These are phyloP conservation scores for Verbena officinalis DNA, from an alignment of 257 asterid species.

Conservation along the genomic window DNA sequence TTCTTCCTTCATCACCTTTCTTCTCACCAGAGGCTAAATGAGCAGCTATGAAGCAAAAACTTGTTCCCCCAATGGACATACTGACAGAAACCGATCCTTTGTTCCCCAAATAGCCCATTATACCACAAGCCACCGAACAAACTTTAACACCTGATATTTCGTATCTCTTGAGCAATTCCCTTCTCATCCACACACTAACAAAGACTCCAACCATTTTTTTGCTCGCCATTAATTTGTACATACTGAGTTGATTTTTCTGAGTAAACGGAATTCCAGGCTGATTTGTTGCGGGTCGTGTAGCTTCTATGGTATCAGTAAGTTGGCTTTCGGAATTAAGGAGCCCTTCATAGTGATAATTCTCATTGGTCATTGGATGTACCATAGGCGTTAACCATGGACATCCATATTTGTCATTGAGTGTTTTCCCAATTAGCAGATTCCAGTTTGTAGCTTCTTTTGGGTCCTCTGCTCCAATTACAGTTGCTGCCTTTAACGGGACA, in stretches of 20 bases:
- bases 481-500: conserved; percentile 73
- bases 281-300: conserved; percentile 27
- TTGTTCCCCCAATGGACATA: conserved; percentile 72
- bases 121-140: conserved; percentile 89
- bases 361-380: conserved; percentile 63
- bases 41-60: conserved; percentile 88
- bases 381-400: conserved; percentile 77
- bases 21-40: conserved; percentile 97
- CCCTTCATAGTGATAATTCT: conserved; percentile 36
- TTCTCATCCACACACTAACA: conserved; percentile 87
- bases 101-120: conserved; percentile 92
- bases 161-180: conserved; percentile 55
- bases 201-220: conserved; percentile 97
- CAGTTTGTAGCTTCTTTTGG: conserved; percentile 87
- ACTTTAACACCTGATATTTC: conserved; percentile 60
- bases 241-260: conserved; percentile 32
- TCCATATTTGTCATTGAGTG: conserved; percentile 66
- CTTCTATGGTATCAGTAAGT: conserved; percentile 23
- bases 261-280: conserved; percentile 21
- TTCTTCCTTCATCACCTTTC: conserved; percentile 86
- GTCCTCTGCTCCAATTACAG: conserved; percentile 82
- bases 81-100: conserved; percentile 90
- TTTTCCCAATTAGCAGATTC: conserved; percentile 75
- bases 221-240: conserved; percentile 76
- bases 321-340: conserved; percentile 21